Evolutionary conservation across 768 basidiomycete genomes (phyloP), one percentile per base, ranked within the genome.

Genomic region (Panus rudis): DNA sequence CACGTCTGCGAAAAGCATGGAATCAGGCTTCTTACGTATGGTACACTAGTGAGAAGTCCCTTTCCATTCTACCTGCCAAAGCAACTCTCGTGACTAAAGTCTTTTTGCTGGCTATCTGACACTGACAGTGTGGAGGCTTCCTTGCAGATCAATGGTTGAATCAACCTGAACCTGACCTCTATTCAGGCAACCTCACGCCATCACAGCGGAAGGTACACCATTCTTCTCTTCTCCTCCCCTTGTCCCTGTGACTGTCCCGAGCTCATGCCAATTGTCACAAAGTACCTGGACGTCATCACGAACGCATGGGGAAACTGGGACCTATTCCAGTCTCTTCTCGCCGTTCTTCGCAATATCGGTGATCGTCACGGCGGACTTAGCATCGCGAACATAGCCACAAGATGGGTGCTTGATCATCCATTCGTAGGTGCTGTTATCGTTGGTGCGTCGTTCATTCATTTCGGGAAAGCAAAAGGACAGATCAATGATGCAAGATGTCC

Each of bases 271-370:
- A 30, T 30, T 17, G 33, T 38, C 20, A 19, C 17, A n/a, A 47
- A 89, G 86, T 89, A 89, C 59, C 77, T 88, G 41, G 86, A 89
- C 51, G 76, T 85, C 66, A 88, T 89, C 49, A 56, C 81, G 33
- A 76, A 73, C 48, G 82, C 73, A 1, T 89, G 87, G 86, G 87
- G 85, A 1, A 69, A 60, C 22, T 89, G 86, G 86, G 58, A 66
- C 3, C 71, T 87, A 25, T 88, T 89, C 61, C 85, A 88, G 54
- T 53, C 62, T 0, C 70, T 89, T 0, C 62, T 89, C 34, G 46
- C 55, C 22, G 69, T 73, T 34, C 69, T 89, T 16, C 73, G 78
- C 20, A 57, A 48, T 23, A 73, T 89, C 41, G 86, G 75, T 5
- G 72, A 81, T 65, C 74, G 72, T 20, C 79, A 85, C 57, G 71